Evolutionary conservation across 306 rosid genomes (phyloP), one percentile per base, ranked within the genome.

Genomic region (Fragaria nilgerrensis): DNA sequence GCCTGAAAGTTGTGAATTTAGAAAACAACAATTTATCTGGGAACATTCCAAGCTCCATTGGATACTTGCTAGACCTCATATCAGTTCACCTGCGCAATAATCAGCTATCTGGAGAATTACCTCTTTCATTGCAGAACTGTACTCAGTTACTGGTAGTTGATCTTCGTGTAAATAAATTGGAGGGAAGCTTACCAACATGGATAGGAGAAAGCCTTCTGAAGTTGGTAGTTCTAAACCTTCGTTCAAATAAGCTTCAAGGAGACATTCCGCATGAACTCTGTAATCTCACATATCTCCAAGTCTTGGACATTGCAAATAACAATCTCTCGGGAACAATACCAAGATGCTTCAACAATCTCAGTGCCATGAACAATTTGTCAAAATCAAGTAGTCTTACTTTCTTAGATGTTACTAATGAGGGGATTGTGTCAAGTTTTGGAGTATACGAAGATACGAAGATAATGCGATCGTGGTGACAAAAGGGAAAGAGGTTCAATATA

Each of bases 41-140:
- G n/a, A 37, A 65, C 5, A 81, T 88, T 8, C 91, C 91, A 34
- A 77, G 53, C 20, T 88, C 87, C 75, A 73, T 85, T 41, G 72
- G 72, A 68, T 55, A 43, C 63, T 64, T 79, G 34, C 4, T 13
- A 23, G 1, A 11, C 4, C 72, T 84, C 1, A 0, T 1, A 4
- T 44, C 82, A 1, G 5, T 84, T 7, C 67, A 73, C 15, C 15
- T 81, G 19, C 71, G 39, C 17, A 81, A 74, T 36, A 84, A 84
- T 17, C 70, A 25, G 1, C 49, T 83, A 2, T 76, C 34, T 4
- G 84, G 86, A 41, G 49, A 66, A 37, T 56, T 83, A 2, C 81
- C 81, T 36, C 12, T 2, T 17, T 45, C 77, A 23, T 16, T 80
- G 41, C 62, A 55, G 13, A 55, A 55, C 2, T 58, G 36, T 34